These are phyloP conservation scores for Ophiosphaerella narmari DNA, from an alignment of 2,329 filamentous ascomycete genomes.

Conservation along the genomic window DNA sequence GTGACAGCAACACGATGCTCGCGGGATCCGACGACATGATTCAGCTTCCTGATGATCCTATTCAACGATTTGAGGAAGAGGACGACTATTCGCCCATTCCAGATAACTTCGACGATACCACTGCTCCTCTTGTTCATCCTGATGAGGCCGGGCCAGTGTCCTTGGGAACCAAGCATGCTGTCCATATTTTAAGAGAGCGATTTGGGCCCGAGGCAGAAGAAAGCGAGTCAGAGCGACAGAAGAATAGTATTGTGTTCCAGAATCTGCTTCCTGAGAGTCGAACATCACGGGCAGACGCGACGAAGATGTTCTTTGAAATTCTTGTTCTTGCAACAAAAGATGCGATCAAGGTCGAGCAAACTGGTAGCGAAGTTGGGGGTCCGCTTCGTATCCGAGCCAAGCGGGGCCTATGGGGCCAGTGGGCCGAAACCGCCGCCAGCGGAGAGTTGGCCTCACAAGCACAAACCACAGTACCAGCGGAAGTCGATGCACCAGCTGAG, in stretches of 20 bases:
- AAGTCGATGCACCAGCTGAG: conserved; percentile 23
- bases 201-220: conserved; percentile 76
- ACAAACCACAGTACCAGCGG: conserved; percentile 22
- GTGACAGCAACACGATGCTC: conserved; percentile 39
- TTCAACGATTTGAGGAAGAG: conserved; percentile 38
- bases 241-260: conserved; percentile 82
- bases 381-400: conserved; percentile 86
- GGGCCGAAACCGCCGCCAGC: conserved; percentile 71
- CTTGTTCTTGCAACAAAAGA: conserved; percentile 96
- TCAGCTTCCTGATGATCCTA: conserved; percentile 35
- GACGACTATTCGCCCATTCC: conserved; percentile 44
- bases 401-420: conserved; percentile 93
- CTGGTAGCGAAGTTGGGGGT: conserved; percentile 69
- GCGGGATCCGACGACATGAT: conserved; percentile 31
- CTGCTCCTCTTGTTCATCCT: conserved; percentile 75
- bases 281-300: conserved; percentile 87
- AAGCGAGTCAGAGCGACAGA: conserved; percentile 71
- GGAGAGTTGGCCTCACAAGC: conserved; percentile 31
- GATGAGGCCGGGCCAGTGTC: conserved; percentile 86
- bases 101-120: conserved; percentile 77
- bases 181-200: conserved; percentile 87
- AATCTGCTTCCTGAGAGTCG: conserved; percentile 81
- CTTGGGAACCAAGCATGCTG: conserved; percentile 89
- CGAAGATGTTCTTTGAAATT: conserved; percentile 99
- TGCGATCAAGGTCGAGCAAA: conserved; percentile 94